Percentiles rank a stretch among this genome's conserved stretches.
Evolutionary conservation across 2,329 filamentous ascomycete species (phyloP).

Genomic region (Hymenoscyphus scutula): DNA sequence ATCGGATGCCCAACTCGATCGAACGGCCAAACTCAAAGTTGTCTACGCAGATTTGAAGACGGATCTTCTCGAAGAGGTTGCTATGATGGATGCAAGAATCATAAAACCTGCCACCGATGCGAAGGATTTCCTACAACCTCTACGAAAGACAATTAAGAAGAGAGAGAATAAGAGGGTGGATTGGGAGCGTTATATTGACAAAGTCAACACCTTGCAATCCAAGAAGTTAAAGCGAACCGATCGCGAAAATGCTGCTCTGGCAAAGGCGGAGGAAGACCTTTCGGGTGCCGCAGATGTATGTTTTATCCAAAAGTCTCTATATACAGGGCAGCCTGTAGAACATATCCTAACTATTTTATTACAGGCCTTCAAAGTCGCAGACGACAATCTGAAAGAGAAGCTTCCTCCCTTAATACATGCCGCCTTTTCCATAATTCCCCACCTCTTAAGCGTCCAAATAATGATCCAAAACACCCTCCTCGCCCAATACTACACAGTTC

Average conservation of each 20-base stretch:
- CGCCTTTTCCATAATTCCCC: conserved; percentile 71
- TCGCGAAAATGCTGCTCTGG: conserved; percentile 69
- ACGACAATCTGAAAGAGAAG: conserved; percentile 68
- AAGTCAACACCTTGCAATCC: conserved; percentile 60
- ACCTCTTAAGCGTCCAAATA: conserved; percentile 67
- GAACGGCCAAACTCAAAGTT: conserved; percentile 62
- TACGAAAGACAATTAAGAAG: conserved; percentile 83
- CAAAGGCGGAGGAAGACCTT: conserved; percentile 70
- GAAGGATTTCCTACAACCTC: conserved; percentile 64
- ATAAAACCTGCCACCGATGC: conserved; percentile 68
- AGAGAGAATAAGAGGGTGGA: conserved; percentile 79
- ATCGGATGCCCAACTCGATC: conserved; percentile 59
- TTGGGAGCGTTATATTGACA: conserved; percentile 73
- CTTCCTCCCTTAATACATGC: conserved; percentile 71
- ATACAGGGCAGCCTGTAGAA: conserved; percentile 7
- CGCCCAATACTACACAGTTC: conserved; percentile 72
- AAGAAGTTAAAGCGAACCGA: conserved; percentile 69
- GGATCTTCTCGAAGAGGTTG: conserved; percentile 70
- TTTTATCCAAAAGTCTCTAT: conserved; percentile 4
- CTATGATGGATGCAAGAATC: conserved; percentile 66
- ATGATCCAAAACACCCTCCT: conserved; percentile 76
- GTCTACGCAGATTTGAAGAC: conserved; percentile 68
- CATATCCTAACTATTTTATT: conserved; percentile 18
- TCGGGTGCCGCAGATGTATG: conserved; percentile 61
- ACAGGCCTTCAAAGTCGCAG: conserved; percentile 70